Evolutionary conservation across 129 eudicot species (phyloP).

Genomic region (Flaveria sonorensis): DNA sequence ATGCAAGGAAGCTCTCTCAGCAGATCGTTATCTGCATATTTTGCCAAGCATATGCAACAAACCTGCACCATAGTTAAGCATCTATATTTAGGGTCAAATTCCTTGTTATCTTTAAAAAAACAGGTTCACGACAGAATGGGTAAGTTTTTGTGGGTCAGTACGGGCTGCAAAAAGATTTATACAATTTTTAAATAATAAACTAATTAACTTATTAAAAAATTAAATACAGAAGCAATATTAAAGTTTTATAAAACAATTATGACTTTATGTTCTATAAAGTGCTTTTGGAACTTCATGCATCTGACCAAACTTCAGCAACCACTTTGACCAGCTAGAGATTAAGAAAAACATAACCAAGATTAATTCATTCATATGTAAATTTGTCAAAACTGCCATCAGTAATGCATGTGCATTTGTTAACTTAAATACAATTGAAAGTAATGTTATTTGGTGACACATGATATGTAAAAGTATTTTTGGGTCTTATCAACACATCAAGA

Average conservation of each 20-base stretch:
- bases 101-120: not conserved
- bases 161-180: not conserved
- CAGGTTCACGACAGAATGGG: not conserved
- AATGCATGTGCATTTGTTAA: not conserved
- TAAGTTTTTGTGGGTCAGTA: not conserved
- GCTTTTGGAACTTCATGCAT: not conserved
- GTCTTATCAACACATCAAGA: constrained; percentile 10
- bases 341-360: not conserved
- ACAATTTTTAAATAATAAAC: too few species aligned
- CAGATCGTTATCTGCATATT: constrained; percentile 56
- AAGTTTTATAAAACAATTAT: not conserved
- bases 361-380: not conserved
- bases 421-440: not conserved
- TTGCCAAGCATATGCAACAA: constrained; percentile 77
- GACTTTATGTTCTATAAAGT: not conserved
- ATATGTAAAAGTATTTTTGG: not conserved
- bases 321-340: not conserved
- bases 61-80: constrained; percentile 40
- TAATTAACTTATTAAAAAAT: too few species aligned
- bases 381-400: not conserved
- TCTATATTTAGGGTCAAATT: not conserved
- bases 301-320: not conserved
- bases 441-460: not conserved
- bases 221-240: not conserved
- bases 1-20: constrained; percentile 76